Evolutionary conservation across 192 early-diverging fungal species (phyloP).

Genomic region (Backusella tuberculispora): DNA sequence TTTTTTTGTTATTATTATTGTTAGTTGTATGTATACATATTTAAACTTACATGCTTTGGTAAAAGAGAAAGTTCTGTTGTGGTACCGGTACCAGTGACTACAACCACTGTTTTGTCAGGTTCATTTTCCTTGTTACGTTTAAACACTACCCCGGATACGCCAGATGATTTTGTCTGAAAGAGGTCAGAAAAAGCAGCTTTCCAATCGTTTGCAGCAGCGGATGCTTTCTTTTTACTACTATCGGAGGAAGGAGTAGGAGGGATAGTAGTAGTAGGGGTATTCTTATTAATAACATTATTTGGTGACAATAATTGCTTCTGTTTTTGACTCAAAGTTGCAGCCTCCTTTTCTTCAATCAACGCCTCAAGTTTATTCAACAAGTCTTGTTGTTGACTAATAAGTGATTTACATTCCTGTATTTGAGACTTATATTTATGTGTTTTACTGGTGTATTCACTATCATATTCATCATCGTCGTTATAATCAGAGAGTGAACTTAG

Average conservation of each 20-base stretch:
- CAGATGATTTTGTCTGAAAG: neutral
- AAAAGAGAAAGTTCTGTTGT: constrained; percentile 18
- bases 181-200: neutral
- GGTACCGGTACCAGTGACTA: constrained; percentile 15
- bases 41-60: constrained; percentile 7
- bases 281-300: too few relatives aligned
- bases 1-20: neutral
- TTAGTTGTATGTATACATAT: neutral
- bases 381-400: neutral
- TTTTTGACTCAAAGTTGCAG: neutral
- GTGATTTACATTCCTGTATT: constrained; percentile 9
- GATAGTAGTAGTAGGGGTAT: constrained; percentile 4
- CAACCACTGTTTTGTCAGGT: constrained; percentile 3
- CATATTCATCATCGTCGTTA: neutral
- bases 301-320: neutral
- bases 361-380: neutral
- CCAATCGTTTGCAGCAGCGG: neutral
- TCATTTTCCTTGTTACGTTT: constrained; percentile 4
- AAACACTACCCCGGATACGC: neutral
- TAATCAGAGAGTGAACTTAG: constrained; percentile 4
- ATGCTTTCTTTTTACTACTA: neutral
- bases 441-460: neutral
- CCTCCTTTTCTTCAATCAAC: neutral
- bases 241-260: too few relatives aligned
- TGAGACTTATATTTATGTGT: neutral